Conservation (phyloP, 179 eudicot genomes). For the Amaranthus tricolor region DNA sequence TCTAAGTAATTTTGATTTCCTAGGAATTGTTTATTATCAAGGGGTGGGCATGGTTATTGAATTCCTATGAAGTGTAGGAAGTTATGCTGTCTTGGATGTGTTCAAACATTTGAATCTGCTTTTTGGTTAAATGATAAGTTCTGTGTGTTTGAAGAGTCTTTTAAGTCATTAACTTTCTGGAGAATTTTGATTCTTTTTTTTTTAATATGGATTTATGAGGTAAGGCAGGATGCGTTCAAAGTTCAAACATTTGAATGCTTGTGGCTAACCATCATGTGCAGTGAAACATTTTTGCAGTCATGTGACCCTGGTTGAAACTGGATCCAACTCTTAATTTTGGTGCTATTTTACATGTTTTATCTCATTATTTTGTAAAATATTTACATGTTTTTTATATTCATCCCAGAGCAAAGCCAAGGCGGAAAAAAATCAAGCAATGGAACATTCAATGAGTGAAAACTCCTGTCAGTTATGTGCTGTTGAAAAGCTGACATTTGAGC, state of each 20-base stretch:
- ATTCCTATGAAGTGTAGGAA: background rate
- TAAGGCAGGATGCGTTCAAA: background rate
- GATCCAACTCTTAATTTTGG: background rate
- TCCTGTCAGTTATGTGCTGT: constrained; percentile 64
- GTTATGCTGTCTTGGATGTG: too few species aligned
- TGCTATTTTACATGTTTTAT: background rate
- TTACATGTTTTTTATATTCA: background rate
- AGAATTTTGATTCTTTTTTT: background rate
- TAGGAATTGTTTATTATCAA: background rate
- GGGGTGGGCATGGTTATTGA: background rate
- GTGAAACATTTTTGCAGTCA: background rate
- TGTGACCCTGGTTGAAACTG: background rate
- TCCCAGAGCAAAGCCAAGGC: constrained; percentile 89
- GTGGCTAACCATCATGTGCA: background rate
- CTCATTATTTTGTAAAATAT: background rate
- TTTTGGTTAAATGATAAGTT: background rate
- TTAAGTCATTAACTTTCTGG: background rate
- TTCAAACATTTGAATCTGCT: background rate
- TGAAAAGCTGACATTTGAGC: constrained; percentile 58
- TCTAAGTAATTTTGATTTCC: background rate
- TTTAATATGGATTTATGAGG: background rate
- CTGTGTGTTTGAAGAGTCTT: background rate
- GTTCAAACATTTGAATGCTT: background rate
- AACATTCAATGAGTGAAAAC: constrained; percentile 46
- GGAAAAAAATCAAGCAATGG: constrained; percentile 91